These are phyloP conservation scores for Pythium plurisporium DNA, from an alignment of 352 stramenopile genomes.

Conservation along the genomic window DNA sequence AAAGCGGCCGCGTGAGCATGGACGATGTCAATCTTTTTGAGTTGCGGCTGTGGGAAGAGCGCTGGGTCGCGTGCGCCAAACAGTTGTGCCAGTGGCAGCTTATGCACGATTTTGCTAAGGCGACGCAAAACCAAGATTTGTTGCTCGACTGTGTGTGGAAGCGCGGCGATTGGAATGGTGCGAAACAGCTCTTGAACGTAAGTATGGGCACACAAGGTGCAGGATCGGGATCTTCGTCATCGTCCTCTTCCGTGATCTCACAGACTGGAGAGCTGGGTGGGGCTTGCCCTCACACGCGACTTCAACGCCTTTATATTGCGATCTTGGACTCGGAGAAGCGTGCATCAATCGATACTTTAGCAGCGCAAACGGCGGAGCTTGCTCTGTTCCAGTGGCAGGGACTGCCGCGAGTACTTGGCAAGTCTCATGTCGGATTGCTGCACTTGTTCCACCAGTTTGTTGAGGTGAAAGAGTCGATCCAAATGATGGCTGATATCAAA, in stretches of 20 bases:
- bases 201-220: slow-evolving; percentile 12
- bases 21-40: slow-evolving; percentile 86
- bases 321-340: slow-evolving; percentile 83
- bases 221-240: neutral
- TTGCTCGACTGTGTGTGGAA: slow-evolving; percentile 92
- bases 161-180: slow-evolving; percentile 83
- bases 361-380: slow-evolving; percentile 71
- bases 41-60: slow-evolving; percentile 82
- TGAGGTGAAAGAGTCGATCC: slow-evolving; percentile 89
- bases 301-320: slow-evolving; percentile 86
- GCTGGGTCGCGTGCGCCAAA: slow-evolving; percentile 89
- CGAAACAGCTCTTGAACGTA: slow-evolving; percentile 67
- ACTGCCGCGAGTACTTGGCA: slow-evolving; percentile 70
- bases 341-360: slow-evolving; percentile 55
- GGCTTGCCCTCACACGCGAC: slow-evolving; percentile 66
- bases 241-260: neutral
- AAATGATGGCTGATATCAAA: slow-evolving; percentile 90
- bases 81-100: slow-evolving; percentile 91
- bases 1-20: slow-evolving; percentile 64
- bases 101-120: slow-evolving; percentile 90
- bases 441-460: slow-evolving; percentile 91
- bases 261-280: slow-evolving; percentile 4
- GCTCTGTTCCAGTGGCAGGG: slow-evolving; percentile 88
- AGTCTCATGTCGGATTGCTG: slow-evolving; percentile 78
- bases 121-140: slow-evolving; percentile 90